Conservation (phyloP, 441 rosid species). For the Populus trichocarpa region DNA sequence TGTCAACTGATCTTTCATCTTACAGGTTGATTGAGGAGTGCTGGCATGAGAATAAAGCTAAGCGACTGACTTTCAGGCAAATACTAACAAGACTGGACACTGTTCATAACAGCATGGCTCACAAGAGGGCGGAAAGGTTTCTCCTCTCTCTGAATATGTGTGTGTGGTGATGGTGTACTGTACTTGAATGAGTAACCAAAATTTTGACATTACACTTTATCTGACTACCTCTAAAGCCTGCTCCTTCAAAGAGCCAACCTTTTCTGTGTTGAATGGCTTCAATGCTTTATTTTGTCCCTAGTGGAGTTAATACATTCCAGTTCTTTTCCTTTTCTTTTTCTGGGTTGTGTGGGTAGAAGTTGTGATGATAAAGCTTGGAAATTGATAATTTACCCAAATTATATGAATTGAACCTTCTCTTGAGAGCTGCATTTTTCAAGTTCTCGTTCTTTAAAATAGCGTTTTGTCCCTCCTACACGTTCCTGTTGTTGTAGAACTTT, state of each 20-base stretch:
- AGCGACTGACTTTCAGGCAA: constrained; percentile 78
- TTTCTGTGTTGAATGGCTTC: too few relatives aligned
- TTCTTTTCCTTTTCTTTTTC: background rate
- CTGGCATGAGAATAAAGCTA: constrained; percentile 79
- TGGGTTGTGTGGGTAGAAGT: too few relatives aligned
- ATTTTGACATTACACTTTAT: background rate
- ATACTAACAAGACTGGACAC: constrained; percentile 61
- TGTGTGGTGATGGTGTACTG: background rate
- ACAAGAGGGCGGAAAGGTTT: constrained; percentile 78
- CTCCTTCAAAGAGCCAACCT: too few relatives aligned
- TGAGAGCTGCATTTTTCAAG: background rate
- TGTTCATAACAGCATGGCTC: constrained; percentile 44
- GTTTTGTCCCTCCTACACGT: background rate
- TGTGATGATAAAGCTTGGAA: background rate
- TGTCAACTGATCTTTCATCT: background rate
- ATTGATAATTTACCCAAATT: background rate
- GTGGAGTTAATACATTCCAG: background rate
- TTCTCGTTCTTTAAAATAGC: background rate
- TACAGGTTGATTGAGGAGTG: constrained; percentile 86
- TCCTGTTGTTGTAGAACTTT: background rate
- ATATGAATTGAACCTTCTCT: background rate
- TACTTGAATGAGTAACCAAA: background rate
- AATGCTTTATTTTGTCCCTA: background rate
- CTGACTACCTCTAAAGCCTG: background rate
- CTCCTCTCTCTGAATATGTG: background rate